Conservation (phyloP, 495 filamentous ascomycete species). For the Rhypophila decipiens region DNA sequence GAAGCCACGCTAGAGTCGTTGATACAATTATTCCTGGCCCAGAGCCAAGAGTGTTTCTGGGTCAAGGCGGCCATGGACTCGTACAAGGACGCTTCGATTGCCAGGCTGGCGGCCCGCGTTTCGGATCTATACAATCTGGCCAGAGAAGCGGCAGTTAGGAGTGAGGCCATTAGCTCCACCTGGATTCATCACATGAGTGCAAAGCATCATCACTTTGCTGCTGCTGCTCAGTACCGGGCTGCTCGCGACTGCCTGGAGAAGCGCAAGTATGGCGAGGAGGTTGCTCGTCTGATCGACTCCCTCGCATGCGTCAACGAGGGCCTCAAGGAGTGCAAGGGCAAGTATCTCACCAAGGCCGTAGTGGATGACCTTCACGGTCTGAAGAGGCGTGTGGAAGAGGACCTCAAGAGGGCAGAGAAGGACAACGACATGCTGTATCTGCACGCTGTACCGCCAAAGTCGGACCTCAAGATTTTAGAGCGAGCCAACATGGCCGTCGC, state of each 20-base stretch:
- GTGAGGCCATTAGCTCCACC: constrained; percentile 80
- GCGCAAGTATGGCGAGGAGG: constrained; percentile 91
- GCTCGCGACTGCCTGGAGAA: constrained; percentile 91
- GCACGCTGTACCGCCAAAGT: constrained; percentile 76
- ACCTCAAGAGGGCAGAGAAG: constrained; percentile 87
- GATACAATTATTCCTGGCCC: constrained; percentile 76
- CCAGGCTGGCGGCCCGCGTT: constrained; percentile 84
- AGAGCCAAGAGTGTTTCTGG: constrained; percentile 97
- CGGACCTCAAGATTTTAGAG: constrained; percentile 78
- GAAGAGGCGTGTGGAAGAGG: constrained; percentile 75
- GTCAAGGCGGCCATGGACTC: constrained; percentile 93
- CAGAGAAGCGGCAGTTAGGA: constrained; percentile 79
- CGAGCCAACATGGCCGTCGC: constrained; percentile 82
- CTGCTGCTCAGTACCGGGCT: constrained; percentile 90
- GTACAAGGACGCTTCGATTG: constrained; percentile 84
- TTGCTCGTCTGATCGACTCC: constrained; percentile 77
- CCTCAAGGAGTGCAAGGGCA: constrained; percentile 65
- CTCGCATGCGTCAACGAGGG: constrained; percentile 79
- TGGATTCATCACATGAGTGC: constrained; percentile 99
- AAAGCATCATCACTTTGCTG: constrained; percentile 96
- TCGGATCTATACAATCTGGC: constrained; percentile 86
- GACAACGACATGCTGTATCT: constrained; percentile 96
- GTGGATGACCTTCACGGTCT: constrained; percentile 76
- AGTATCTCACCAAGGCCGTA: constrained; percentile 79
- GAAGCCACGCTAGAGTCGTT: constrained; percentile 75